phyloP scores from a whole-genome alignment of 257 asterid species.

The Cordia subcordata region DNA sequence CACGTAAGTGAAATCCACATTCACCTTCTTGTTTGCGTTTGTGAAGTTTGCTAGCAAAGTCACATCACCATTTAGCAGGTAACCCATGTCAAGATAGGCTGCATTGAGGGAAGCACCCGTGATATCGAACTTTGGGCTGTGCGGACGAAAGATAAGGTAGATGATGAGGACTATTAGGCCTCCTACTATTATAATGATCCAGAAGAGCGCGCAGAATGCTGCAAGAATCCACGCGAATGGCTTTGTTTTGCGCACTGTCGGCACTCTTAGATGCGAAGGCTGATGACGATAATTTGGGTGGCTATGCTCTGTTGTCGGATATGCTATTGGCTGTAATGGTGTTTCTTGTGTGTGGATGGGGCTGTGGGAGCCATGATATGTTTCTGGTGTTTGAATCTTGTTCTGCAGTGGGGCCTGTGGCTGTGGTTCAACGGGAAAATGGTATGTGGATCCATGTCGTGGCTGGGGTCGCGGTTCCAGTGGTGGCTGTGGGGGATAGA shows the following conservation, averaged over 20 bases:
- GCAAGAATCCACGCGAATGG: slow-evolving; percentile 82
- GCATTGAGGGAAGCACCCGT: slow-evolving; percentile 66
- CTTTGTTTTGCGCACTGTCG: slow-evolving; percentile 28
- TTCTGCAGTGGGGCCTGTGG: slow-evolving; percentile 4
- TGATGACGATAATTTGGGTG: background rate
- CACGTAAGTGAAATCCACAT: slow-evolving; percentile 59
- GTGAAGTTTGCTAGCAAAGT: slow-evolving; percentile 78
- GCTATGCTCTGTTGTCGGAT: background rate
- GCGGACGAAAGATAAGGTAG: slow-evolving; percentile 70
- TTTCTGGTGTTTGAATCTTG: slow-evolving; percentile 1
- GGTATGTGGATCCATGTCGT: slow-evolving; percentile 24
- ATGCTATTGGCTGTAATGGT: background rate
- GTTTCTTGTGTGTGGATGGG: background rate
- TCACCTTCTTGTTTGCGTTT: slow-evolving; percentile 77
- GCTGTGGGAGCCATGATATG: slow-evolving; percentile 4
- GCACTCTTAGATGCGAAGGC: slow-evolving; percentile 12
- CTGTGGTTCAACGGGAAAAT: slow-evolving; percentile 15
- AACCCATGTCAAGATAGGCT: slow-evolving; percentile 91
- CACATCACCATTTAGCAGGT: slow-evolving; percentile 72
- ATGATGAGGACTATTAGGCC: slow-evolving; percentile 66
- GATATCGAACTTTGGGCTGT: slow-evolving; percentile 73
- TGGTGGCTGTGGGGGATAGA: slow-evolving; percentile 18
- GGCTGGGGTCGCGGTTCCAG: slow-evolving; percentile 7
- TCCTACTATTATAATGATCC: slow-evolving; percentile 68
- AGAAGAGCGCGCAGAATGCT: slow-evolving; percentile 67